These are phyloP conservation scores for Suhomyces sp. DNA, from an alignment of 805 yeast species.

Conservation along the genomic window DNA sequence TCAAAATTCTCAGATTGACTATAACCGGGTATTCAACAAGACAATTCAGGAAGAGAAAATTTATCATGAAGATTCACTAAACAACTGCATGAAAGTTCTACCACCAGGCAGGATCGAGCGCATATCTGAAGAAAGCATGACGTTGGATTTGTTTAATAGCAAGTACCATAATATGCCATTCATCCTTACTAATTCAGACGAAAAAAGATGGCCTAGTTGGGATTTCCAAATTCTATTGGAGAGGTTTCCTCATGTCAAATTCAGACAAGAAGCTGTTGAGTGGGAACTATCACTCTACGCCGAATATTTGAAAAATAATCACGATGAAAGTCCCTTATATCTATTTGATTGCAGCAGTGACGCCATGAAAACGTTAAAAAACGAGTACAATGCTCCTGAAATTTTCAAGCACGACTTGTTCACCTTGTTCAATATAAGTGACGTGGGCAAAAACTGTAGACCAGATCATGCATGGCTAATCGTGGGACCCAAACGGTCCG, in stretches of 20 bases:
- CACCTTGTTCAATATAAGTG: conserved; percentile 41
- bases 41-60: conserved; percentile 47
- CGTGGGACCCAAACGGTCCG: conserved; percentile 76
- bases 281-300: conserved; percentile 69
- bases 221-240: conserved; percentile 44
- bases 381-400: conserved; percentile 54
- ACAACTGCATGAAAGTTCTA: conserved; percentile 10
- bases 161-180: conserved; percentile 60
- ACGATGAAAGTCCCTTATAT: conserved; percentile 83
- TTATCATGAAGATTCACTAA: conserved; percentile 23
- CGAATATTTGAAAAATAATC: conserved; percentile 57
- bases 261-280: conserved; percentile 81
- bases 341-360: conserved; percentile 75
- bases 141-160: conserved; percentile 44
- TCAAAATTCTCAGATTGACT: conserved; percentile 73
- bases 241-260: conserved; percentile 57
- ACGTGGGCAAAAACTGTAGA: conserved; percentile 43
- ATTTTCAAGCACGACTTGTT: conserved; percentile 62
- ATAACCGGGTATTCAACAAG: conserved; percentile 45
- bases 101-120: conserved; percentile 52
- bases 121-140: conserved; percentile 43
- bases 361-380: conserved; percentile 57
- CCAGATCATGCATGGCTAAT: conserved; percentile 95
- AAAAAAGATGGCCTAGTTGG: conserved; percentile 66
- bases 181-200: conserved; percentile 40